phyloP scores from a whole-genome alignment of 2,329 filamentous ascomycete genomes.

The Diatrype stigma region DNA sequence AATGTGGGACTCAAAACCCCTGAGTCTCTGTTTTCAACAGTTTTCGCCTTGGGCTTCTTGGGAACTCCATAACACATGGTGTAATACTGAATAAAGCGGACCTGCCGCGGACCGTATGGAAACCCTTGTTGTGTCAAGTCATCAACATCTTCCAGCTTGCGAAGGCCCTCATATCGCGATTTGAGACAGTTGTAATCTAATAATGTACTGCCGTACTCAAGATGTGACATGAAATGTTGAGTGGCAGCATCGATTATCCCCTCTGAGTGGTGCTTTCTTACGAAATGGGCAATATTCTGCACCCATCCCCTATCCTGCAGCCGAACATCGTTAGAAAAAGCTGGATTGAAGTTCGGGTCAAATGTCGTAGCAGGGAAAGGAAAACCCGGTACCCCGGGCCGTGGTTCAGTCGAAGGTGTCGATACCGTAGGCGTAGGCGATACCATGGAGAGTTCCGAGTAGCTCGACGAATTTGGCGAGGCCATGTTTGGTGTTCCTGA shows the following conservation, averaged over 20 bases:
- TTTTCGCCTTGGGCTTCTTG: constrained; percentile 42
- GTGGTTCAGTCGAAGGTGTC: constrained; percentile 9
- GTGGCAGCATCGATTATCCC: constrained; percentile 66
- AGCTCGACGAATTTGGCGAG: constrained; percentile 17
- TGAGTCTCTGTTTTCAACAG: constrained; percentile 9
- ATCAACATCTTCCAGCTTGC: constrained; percentile 68
- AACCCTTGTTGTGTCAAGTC: constrained; percentile 37
- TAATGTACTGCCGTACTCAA: constrained; percentile 79
- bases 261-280: constrained; percentile 72
- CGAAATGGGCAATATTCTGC: constrained; percentile 67
- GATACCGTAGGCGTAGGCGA: constrained; percentile 13
- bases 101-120: constrained; percentile 43
- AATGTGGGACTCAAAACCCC: constrained; percentile 8
- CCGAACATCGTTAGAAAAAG: constrained; percentile 69
- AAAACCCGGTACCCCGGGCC: constrained; percentile 5
- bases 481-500: constrained; percentile 12
- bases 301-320: constrained; percentile 67
- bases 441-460: constrained; percentile 18
- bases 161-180: constrained; percentile 63
- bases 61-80: constrained; percentile 74
- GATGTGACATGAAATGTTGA: constrained; percentile 70
- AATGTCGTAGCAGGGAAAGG: constrained; percentile 19
- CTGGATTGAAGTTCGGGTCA: constrained; percentile 70
- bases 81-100: constrained; percentile 87
- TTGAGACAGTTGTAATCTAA: constrained; percentile 71